Evolutionary conservation across 2,329 filamentous ascomycete species (phyloP), one percentile per base, ranked within the genome.

Genomic region (Acrodontium crateriforme): DNA sequence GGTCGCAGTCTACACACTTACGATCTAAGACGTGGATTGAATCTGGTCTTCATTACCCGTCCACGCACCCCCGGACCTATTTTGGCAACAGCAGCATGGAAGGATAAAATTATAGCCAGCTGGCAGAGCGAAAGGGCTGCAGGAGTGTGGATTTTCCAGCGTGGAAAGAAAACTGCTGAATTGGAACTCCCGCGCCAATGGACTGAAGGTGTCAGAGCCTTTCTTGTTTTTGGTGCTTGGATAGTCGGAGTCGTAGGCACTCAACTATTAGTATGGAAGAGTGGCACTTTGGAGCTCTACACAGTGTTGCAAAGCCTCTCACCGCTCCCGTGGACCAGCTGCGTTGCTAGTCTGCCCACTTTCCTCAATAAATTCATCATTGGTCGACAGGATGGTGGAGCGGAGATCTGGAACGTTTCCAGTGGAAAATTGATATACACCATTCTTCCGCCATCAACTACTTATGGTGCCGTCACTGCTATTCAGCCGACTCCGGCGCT

Each of bases 321-420:
- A 4, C 64, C 69, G 34, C 60, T 68, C 1, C 58, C 65, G 2
- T 72, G 94, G 32, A 83, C 79, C 0, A 80, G 80, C 14, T 74
- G 77, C 27, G 68, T 93, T 41, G 78, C 74, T 50, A 91, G 72
- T 45, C 83, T 95, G 77, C 85, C 87, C 2, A 95, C 89, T 0
- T 92, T 84, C 54, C 58, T 98, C 35, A 98, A 98, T 64, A 98
- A 98, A 56, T 71, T 98, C 24, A 83, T 95, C 40, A 79, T 83
- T 3, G 91, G 83, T 7, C 75, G 83, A 44, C 71, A 70, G 38
- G 84, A 98, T 52, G 89, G 89, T 5, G 78, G 75, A 53, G 76
- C 94, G 6, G 89, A 98, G 49, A 92, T 98, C 27, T 98, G 89
- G 87, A 98, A 98, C 49, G 63, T 98, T 35, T 91, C 79, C 50